Conservation (phyloP, 352 stramenopile species). For the Phytophthora citrophthora region DNA sequence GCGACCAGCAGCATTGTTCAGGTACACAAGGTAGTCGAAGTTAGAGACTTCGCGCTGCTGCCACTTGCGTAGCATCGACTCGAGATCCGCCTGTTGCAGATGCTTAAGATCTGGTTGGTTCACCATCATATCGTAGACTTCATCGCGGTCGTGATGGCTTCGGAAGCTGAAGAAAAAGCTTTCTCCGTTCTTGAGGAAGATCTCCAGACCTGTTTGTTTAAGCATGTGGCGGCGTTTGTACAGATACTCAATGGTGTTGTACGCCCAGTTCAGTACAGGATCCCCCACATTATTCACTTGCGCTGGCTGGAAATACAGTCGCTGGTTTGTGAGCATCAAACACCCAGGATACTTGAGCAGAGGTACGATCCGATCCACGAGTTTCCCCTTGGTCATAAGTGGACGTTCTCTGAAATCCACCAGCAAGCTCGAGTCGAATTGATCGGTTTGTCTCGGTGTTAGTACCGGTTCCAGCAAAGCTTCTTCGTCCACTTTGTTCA, state of each 20-base stretch:
- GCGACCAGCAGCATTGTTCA: conserved; percentile 89
- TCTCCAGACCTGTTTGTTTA: conserved; percentile 87
- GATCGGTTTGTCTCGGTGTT: conserved; percentile 62
- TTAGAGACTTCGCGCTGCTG: conserved; percentile 93
- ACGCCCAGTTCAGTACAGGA: conserved; percentile 84
- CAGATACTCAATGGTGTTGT: conserved; percentile 77
- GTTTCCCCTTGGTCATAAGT: conserved; percentile 70
- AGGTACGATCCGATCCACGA: conserved; percentile 90
- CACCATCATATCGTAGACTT: conserved; percentile 88
- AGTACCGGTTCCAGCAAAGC: conserved; percentile 78
- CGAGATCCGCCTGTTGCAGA: conserved; percentile 65
- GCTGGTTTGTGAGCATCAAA: conserved; percentile 92
- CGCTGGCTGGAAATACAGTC: conserved; percentile 91
- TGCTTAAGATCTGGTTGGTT: conserved; percentile 71
- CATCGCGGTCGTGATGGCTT: conserved; percentile 72
- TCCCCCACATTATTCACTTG: conserved; percentile 94
- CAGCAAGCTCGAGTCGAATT: conserved; percentile 90
- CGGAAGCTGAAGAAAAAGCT: conserved; percentile 88
- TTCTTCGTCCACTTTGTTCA: conserved; percentile 90
- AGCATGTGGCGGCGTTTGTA: conserved; percentile 93
- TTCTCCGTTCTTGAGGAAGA: conserved; percentile 76
- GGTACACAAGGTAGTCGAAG: conserved; percentile 91
- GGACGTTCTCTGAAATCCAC: conserved; percentile 91
- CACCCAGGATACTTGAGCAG: conserved; percentile 92
- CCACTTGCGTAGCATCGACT: conserved; percentile 86